Percentiles rank a stretch among this genome's conserved stretches.
These are phyloP conservation scores for Viridothelium virens DNA, from an alignment of 495 filamentous ascomycete species.

Conservation along the genomic window DNA sequence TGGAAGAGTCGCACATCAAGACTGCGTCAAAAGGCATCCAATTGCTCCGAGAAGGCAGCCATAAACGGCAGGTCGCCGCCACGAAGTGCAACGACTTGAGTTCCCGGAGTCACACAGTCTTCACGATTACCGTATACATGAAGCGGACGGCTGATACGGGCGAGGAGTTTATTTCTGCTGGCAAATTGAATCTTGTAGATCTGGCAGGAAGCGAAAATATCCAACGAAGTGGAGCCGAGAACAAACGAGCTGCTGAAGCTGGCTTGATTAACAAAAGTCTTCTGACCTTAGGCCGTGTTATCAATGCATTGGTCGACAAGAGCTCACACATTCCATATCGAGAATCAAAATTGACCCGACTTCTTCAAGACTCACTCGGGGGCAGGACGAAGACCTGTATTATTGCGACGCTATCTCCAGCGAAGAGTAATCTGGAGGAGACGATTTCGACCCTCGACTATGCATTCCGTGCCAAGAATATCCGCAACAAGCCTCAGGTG, in stretches of 20 bases:
- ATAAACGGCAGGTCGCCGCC: constrained; percentile 90
- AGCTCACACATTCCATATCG: constrained; percentile 88
- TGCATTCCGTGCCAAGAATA: constrained; percentile 95
- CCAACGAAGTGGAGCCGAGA: constrained; percentile 90
- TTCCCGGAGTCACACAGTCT: constrained; percentile 91
- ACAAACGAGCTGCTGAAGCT: constrained; percentile 91
- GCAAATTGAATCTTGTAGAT: constrained; percentile 94
- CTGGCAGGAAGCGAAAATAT: constrained; percentile 96
- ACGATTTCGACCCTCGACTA: constrained; percentile 97
- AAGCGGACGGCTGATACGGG: constrained; percentile 74
- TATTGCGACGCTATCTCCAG: constrained; percentile 91
- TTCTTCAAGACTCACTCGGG: constrained; percentile 92
- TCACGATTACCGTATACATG: constrained; percentile 83
- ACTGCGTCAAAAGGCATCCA: constrained; percentile 76
- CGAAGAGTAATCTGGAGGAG: constrained; percentile 90
- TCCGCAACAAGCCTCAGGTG: constrained; percentile 92
- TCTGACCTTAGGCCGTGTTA: constrained; percentile 88
- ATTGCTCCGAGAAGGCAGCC: constrained; percentile 79
- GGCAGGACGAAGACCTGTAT: constrained; percentile 97
- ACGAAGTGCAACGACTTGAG: constrained; percentile 98
- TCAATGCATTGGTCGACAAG: constrained; percentile 93
- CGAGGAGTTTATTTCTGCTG: constrained; percentile 85
- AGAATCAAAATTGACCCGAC: constrained; percentile 90
- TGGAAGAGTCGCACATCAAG: constrained; percentile 92
- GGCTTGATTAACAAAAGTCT: constrained; percentile 97